Evolutionary conservation across 768 basidiomycete genomes (phyloP), one percentile per base, ranked within the genome.

Genomic region (Suillus ampliporus): DNA sequence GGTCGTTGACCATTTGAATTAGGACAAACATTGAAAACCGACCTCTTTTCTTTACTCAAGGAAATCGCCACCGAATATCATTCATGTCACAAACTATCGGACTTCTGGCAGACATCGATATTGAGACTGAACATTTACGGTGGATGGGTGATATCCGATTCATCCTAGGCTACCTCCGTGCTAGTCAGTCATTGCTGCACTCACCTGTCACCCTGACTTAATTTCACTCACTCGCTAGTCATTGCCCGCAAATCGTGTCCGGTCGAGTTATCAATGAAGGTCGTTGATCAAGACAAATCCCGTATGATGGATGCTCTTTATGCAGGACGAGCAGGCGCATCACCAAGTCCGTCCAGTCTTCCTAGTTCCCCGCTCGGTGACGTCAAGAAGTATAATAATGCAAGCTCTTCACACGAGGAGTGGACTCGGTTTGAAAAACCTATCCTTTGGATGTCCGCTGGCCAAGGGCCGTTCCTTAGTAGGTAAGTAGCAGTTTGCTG

Each of bases 121-220:
- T 92, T 50, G 90, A 90, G 60, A 96, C 94, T 2, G 94, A 95
- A 63, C 78, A 92, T 68, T 75, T 95, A 46, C 85, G 93, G 10
- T 95, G 91, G 89, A 89, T 96, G 88, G 94, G 94, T 11, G 90
- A 89, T 69, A 78, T 82, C 14, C 88, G 94, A 10, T 96, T 96
- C 73, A 72, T 89, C 35, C 77, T 85, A 62, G 94, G 94, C 10
- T 86, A 86, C 70, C 70, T 95, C 4, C 81, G 85, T 56, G 91
- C 89, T 73, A 68, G 92, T 92, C 70, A 64, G 86, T 56, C 72
- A 8, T 23, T 37, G 19, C 10, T 15, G 1, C 15, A 17, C 21
- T 11, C 1, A 50, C 57, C 51, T 62, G 63, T 50, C 28, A 40
- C 46, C 37, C 40, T 40, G 28, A 44, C 31, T 59, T 23, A 47